These are phyloP conservation scores for Kondoa malvinella DNA, from an alignment of 768 basidiomycete genomes.

Conservation along the genomic window DNA sequence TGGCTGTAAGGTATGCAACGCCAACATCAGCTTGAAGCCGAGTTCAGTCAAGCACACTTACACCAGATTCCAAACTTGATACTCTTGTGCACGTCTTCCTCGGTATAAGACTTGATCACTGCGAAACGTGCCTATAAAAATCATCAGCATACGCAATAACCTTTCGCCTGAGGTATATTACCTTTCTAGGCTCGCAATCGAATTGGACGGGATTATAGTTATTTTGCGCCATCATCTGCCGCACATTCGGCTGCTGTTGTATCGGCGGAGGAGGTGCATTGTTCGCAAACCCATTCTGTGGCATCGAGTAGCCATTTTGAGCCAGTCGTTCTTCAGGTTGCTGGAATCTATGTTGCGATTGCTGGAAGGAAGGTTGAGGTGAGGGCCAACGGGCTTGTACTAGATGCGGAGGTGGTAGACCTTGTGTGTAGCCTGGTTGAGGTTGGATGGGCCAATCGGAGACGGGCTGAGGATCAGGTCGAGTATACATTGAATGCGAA, in stretches of 20 bases:
- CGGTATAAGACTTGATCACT: constrained; percentile 97
- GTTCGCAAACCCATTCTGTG: constrained; percentile 33
- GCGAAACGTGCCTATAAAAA: constrained; percentile 62
- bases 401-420: constrained; percentile 5
- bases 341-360: too few species aligned
- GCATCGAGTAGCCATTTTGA: too few species aligned
- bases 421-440: constrained; percentile 1
- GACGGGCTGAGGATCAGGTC: constrained; percentile 13
- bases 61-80: constrained; percentile 32
- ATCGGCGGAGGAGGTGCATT: constrained; percentile 48
- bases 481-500: constrained; percentile 1
- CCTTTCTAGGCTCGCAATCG: constrained; percentile 61
- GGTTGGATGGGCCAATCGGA: constrained; percentile 7
- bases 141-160: neutral
- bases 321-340: too few species aligned
- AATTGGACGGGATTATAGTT: constrained; percentile 81
- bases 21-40: constrained; percentile 19
- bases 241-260: neutral
- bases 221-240: constrained; percentile 41
- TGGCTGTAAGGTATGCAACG: constrained; percentile 24
- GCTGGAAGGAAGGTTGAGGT: too few species aligned
- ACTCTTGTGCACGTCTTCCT: constrained; percentile 97
- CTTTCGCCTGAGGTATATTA: constrained; percentile 33
- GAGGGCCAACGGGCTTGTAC: neutral
- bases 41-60: neutral